Evolutionary conservation across 2,329 filamentous ascomycete species (phyloP), one percentile per base, ranked within the genome.

Genomic region (Mycocentrospora acerina): DNA sequence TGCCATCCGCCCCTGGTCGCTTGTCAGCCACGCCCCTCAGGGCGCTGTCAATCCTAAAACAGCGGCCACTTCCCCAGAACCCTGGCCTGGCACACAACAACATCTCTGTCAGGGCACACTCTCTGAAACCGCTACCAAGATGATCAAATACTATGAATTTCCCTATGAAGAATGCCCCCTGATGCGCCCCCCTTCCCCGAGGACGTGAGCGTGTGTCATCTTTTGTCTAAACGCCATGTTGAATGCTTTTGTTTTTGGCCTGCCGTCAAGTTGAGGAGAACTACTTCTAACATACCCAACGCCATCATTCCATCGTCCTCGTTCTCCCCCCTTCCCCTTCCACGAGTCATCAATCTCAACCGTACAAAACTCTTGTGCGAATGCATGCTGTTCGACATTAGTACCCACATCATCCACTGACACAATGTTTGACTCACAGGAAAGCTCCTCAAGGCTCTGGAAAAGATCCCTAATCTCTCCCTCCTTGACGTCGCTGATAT

Each of bases 391-490:
- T 49, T 26, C 30, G 15, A 24, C n/a, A 24, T 24, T 26, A 31
- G 24, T 24, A 31, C 16, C 14, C 22, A 11, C 24, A 11, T 13
- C 19, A 18, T 10, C 12, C 18, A 18, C 19, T 24, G 25, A 24
- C 14, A 29, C 22, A 22, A 29, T 10, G 19, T 32, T 10, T 13
- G 27, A 72, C 85, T 76, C 79, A 88, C 86, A 90, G 70, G 78
- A 83, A 48, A 96, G 77, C 42, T 78, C 80, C 68, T 97, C 90
- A 26, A 98, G 76, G 59, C 79, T 84, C 54, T 91, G 85, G 53
- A 86, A 89, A 37, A 98, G 82, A 44, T 89, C 83, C 71, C 88
- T 90, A 66, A 97, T 89, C 60, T 95, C 86, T 27, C 76, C 77
- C 34, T 81, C 78, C 60, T 86, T 82, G 55, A 97, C 89, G 47